Conservation (phyloP, 352 stramenopile species). For the Phytophthora ohioensis region DNA sequence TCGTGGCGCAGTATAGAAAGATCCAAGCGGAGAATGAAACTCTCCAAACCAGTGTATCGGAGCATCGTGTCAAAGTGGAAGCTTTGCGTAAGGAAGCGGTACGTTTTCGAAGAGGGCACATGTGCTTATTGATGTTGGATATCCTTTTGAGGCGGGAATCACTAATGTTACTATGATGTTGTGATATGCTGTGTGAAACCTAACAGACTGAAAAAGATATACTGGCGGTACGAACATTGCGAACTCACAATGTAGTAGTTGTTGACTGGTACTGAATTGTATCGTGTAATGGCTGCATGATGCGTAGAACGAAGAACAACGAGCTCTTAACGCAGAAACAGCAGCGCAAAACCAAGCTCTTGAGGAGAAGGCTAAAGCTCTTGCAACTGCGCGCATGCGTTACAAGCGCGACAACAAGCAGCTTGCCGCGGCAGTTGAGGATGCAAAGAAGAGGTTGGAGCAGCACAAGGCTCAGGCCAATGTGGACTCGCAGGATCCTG, state of each 20-base stretch:
- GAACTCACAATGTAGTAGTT: background rate
- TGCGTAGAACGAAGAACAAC: conserved; percentile 88
- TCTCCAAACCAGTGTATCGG: conserved; percentile 69
- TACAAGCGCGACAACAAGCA: conserved; percentile 92
- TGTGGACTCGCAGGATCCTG: conserved; percentile 74
- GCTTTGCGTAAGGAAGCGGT: conserved; percentile 86
- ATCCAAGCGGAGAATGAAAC: conserved; percentile 85
- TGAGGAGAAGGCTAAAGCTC: conserved; percentile 88
- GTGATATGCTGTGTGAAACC: conserved; percentile 13
- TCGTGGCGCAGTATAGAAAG: conserved; percentile 86
- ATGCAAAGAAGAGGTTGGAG: conserved; percentile 84
- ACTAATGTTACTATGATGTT: conserved; percentile 22
- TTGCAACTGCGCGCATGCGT: conserved; percentile 87
- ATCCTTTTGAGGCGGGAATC: background rate
- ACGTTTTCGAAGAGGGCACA: conserved; percentile 16
- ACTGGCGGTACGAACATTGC: conserved; percentile 57
- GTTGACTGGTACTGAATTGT: conserved; percentile 1
- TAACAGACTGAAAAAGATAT: conserved; percentile 90
- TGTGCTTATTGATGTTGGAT: background rate
- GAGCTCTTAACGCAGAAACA: conserved; percentile 86
- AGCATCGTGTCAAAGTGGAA: conserved; percentile 75
- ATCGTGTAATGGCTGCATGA: conserved; percentile 5
- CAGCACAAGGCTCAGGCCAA: conserved; percentile 85
- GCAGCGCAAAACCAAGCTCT: conserved; percentile 83
- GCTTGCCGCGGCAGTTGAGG: conserved; percentile 75